Conservation (phyloP, 2,329 filamentous ascomycete species). For the Botrytis pseudocinerea region DNA sequence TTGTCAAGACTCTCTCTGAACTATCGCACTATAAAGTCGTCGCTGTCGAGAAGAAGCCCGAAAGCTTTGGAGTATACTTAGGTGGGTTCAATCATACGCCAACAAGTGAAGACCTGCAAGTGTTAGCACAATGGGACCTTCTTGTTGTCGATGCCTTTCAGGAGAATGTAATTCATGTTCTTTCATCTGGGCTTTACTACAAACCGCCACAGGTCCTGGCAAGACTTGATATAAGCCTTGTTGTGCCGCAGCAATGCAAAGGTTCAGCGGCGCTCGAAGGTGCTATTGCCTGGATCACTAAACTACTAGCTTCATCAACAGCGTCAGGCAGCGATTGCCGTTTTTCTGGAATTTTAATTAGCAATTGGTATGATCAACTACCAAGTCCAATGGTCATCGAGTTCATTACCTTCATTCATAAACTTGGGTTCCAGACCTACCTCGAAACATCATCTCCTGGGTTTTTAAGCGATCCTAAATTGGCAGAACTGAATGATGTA, state of each 20-base stretch:
- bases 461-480: constrained; percentile 30
- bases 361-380: constrained; percentile 30
- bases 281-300: constrained; percentile 14
- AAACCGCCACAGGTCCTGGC: constrained; percentile 31
- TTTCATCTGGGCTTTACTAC: constrained; percentile 32
- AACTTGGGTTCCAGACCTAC: constrained; percentile 33
- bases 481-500: constrained; percentile 31
- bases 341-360: constrained; percentile 32
- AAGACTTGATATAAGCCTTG: constrained; percentile 31
- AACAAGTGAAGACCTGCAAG: constrained; percentile 38
- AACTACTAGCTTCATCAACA: constrained; percentile 27
- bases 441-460: constrained; percentile 32
- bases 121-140: constrained; percentile 48
- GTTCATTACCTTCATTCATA: constrained; percentile 33
- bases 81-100: constrained; percentile 43
- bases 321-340: constrained; percentile 25
- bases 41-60: constrained; percentile 27
- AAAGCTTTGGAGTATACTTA: constrained; percentile 45
- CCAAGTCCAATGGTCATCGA: constrained; percentile 28
- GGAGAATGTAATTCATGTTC: constrained; percentile 41
- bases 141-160: constrained; percentile 47
- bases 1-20: constrained; percentile 24
- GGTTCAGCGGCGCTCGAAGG: not conserved
- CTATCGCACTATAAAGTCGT: constrained; percentile 29
- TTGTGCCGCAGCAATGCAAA: constrained; percentile 23